These are phyloP conservation scores for Albifimbria verrucaria DNA, from an alignment of 2,329 filamentous ascomycete genomes.

Conservation along the genomic window DNA sequence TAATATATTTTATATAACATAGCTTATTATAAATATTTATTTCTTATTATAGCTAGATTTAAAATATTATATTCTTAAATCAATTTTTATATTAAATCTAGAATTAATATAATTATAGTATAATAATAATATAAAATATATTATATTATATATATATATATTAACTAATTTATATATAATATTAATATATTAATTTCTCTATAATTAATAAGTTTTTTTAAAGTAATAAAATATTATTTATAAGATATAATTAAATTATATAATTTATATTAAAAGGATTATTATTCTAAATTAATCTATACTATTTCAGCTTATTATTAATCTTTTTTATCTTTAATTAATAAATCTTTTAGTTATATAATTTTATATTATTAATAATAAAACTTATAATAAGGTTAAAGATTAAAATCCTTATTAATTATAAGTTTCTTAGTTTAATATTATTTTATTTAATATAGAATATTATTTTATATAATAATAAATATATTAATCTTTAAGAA, in stretches of 20 bases:
- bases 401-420: neutral
- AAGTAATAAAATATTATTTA: no score
- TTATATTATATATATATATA: neutral
- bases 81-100: no score
- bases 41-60: conserved; percentile 2
- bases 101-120: no score
- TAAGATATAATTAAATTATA: conserved; percentile 1
- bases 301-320: neutral
- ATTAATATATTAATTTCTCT: conserved; percentile 2
- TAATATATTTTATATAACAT: neutral
- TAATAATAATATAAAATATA: neutral
- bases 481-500: neutral
- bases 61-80: neutral
- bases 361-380: no score
- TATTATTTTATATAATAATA: neutral
- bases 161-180: neutral
- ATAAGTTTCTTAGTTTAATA: neutral
- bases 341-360: neutral
- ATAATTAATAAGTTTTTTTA: conserved; percentile 1
- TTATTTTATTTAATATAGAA: neutral
- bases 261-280: conserved; percentile 1
- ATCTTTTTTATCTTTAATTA: neutral
- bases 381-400: no score
- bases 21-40: neutral
- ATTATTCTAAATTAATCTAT: neutral